These are phyloP conservation scores for Strigomonas culicis DNA, from an alignment of 208 protist species.

Conservation along the genomic window DNA sequence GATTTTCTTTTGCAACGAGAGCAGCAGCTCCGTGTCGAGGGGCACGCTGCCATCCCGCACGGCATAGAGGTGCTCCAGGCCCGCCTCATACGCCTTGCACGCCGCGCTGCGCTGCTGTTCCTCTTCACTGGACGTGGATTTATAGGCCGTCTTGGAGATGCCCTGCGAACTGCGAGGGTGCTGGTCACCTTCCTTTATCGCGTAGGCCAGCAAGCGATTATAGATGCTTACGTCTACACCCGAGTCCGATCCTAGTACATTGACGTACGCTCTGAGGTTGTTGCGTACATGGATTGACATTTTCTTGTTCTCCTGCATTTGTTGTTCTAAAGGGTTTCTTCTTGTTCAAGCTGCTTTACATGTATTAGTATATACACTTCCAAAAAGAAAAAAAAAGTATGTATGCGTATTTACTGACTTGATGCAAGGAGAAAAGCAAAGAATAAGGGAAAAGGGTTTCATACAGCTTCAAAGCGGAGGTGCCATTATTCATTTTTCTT, in stretches of 20 bases:
- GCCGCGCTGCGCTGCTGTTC: slow-evolving; percentile 1
- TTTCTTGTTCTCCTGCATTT: slow-evolving; percentile 20
- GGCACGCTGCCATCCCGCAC: neutral
- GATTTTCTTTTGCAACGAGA: neutral
- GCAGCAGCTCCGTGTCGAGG: neutral
- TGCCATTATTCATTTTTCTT: too few relatives aligned
- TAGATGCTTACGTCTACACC: neutral
- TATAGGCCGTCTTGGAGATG: neutral
- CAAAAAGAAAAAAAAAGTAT: neutral
- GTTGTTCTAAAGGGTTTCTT: neutral
- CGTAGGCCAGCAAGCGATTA: neutral
- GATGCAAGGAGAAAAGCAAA: neutral
- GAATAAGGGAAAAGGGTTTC: neutral
- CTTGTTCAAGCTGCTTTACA: slow-evolving; percentile 7
- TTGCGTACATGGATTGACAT: neutral
- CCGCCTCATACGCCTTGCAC: neutral
- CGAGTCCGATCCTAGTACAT: neutral
- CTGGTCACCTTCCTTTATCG: neutral
- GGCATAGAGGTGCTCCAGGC: neutral
- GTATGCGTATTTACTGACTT: too few relatives aligned
- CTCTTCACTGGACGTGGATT: neutral
- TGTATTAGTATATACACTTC: neutral
- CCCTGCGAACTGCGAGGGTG: neutral
- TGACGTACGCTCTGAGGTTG: neutral
- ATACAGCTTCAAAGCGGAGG: too few relatives aligned